Evolutionary conservation across 2,329 filamentous ascomycete genomes (phyloP).

Genomic region (Aspergillus quadricinctus): DNA sequence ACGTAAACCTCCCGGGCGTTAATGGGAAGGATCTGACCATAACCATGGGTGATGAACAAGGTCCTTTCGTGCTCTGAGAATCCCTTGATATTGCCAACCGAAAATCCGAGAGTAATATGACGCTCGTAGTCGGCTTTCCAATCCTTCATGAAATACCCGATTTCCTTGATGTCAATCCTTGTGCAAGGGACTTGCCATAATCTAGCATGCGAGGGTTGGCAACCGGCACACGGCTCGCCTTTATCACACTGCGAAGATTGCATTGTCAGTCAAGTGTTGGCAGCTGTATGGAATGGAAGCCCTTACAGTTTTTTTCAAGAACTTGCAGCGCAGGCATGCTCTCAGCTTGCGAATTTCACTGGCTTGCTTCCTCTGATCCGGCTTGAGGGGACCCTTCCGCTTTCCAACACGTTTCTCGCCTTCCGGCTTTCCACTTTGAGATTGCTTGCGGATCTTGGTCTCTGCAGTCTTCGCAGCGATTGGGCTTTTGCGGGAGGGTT

Average conservation of each 20-base stretch:
- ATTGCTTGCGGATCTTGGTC: conserved; percentile 72
- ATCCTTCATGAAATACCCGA: conserved; percentile 98
- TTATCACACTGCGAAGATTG: conserved; percentile 65
- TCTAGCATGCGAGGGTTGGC: conserved; percentile 90
- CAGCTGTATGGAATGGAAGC: background rate
- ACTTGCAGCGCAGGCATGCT: conserved; percentile 93
- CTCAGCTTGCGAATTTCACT: conserved; percentile 94
- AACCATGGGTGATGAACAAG: conserved; percentile 95
- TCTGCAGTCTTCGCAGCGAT: conserved; percentile 77
- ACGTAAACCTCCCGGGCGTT: conserved; percentile 93
- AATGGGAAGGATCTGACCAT: conserved; percentile 87
- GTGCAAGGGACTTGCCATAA: conserved; percentile 98
- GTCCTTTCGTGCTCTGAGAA: conserved; percentile 58
- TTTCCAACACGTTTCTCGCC: conserved; percentile 91
- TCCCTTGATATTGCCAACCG: conserved; percentile 92
- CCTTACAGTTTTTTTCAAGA: conserved; percentile 83
- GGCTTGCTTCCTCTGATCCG: conserved; percentile 92
- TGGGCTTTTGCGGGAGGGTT: conserved; percentile 66
- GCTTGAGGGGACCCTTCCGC: conserved; percentile 81
- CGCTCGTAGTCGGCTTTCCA: conserved; percentile 97
- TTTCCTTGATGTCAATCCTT: conserved; percentile 97
- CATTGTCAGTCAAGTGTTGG: background rate
- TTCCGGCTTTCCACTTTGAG: conserved; percentile 72
- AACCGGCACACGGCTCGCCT: conserved; percentile 91
- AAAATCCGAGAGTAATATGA: conserved; percentile 80